A percentile compares a stretch with the other conserved stretches of the same genome.
These are phyloP conservation scores for Aspergillus amoenus DNA, from an alignment of 2,329 filamentous ascomycete genomes.

Conservation along the genomic window DNA sequence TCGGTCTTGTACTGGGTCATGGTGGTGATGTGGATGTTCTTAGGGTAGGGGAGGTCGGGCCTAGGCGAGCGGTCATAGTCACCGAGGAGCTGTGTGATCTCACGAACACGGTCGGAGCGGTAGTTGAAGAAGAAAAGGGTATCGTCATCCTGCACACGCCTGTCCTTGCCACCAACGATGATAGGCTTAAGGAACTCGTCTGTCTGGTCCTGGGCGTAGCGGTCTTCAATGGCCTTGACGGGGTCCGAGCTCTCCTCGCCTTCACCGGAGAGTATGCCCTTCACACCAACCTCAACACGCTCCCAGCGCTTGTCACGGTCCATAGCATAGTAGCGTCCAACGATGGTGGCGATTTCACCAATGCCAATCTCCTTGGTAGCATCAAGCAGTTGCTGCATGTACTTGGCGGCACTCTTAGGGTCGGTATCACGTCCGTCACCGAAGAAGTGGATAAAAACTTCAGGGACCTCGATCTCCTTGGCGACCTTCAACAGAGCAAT, in stretches of 20 bases:
- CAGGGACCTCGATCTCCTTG: slow-evolving; percentile 80
- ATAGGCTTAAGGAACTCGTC: slow-evolving; percentile 99
- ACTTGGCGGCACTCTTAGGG: slow-evolving; percentile 85
- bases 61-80: slow-evolving; percentile 86
- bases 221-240: slow-evolving; percentile 79
- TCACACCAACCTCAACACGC: slow-evolving; percentile 82
- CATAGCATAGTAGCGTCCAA: slow-evolving; percentile 98
- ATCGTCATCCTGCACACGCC: slow-evolving; percentile 85
- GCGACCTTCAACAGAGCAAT: slow-evolving; percentile 84
- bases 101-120: slow-evolving; percentile 93
- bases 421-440: slow-evolving; percentile 97
- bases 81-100: slow-evolving; percentile 92
- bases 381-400: slow-evolving; percentile 82
- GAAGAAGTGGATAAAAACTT: slow-evolving; percentile 99
- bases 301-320: slow-evolving; percentile 99
- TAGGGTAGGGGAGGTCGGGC: slow-evolving; percentile 90
- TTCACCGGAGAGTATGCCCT: slow-evolving; percentile 80
- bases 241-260: slow-evolving; percentile 84
- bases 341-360: slow-evolving; percentile 86
- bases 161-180: slow-evolving; percentile 83
- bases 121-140: slow-evolving; percentile 99
- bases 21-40: slow-evolving; percentile 82
- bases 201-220: slow-evolving; percentile 83
- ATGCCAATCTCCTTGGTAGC: slow-evolving; percentile 79
- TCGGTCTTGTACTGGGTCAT: slow-evolving; percentile 99